Conservation (phyloP, 768 basidiomycete genomes). For the Lyophyllum decastes region DNA sequence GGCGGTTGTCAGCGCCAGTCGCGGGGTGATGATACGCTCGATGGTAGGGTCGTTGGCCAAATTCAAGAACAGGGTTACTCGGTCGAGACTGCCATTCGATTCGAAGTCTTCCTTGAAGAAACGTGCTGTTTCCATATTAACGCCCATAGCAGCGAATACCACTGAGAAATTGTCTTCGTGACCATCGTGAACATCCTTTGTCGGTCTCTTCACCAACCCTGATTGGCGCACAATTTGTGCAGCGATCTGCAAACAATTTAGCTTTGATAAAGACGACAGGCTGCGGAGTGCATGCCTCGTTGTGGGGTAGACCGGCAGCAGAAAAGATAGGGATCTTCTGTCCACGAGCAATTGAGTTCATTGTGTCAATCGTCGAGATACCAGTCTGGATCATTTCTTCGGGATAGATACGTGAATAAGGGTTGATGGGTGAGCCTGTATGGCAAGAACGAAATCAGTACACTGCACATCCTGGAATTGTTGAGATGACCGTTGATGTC, state of each 20-base stretch:
- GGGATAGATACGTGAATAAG: conserved; percentile 97
- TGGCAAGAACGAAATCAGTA: conserved; percentile 9
- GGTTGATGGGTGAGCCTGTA: conserved; percentile 95
- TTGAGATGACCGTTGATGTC: conserved; percentile 89
- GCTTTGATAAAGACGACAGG: not conserved
- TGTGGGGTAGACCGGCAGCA: conserved; percentile 97
- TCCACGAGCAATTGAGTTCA: conserved; percentile 99
- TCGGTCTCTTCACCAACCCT: conserved; percentile 93
- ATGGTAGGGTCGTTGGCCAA: conserved; percentile 99
- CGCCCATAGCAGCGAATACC: conserved; percentile 99
- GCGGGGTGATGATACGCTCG: conserved; percentile 99
- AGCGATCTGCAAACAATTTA: conserved; percentile 69
- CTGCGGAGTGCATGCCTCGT: conserved; percentile 65
- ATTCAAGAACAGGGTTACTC: conserved; percentile 98
- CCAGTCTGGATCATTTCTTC: conserved; percentile 99
- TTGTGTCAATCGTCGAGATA: conserved; percentile 96
- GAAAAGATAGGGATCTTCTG: conserved; percentile 99
- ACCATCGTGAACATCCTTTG: conserved; percentile 96
- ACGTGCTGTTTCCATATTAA: conserved; percentile 99
- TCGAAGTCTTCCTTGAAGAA: conserved; percentile 99
- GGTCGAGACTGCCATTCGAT: conserved; percentile 95
- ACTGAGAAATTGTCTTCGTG: conserved; percentile 99
- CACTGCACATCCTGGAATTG: conserved; percentile 6
- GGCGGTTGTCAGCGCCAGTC: conserved; percentile 95
- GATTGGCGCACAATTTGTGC: conserved; percentile 99